A percentile compares a stretch with the other conserved stretches of the same genome.
Evolutionary conservation across 805 yeast species (phyloP).

Genomic region (Kurtzmaniella cleridarum): DNA sequence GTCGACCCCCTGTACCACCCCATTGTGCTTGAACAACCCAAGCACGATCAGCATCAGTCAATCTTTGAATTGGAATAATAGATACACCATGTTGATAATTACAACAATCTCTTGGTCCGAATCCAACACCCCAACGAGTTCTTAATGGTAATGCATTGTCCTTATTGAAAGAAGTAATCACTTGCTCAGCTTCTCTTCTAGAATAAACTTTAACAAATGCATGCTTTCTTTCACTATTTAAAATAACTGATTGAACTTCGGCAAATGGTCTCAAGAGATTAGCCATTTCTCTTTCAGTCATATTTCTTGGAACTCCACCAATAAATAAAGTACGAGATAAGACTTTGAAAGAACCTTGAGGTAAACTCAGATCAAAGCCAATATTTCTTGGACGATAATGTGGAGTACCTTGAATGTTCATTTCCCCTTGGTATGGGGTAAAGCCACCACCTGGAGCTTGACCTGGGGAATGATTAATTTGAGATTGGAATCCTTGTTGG

Average conservation of each 20-base stretch:
- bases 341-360: constrained; percentile 77
- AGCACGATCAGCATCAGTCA: constrained; percentile 89
- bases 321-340: constrained; percentile 86
- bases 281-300: constrained; percentile 71
- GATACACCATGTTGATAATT: constrained; percentile 89
- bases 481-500: constrained; percentile 23
- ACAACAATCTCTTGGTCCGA: constrained; percentile 97
- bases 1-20: constrained; percentile 95
- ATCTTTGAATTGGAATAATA: constrained; percentile 76
- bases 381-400: constrained; percentile 75
- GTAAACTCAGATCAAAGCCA: constrained; percentile 62
- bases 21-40: constrained; percentile 91
- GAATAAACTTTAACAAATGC: constrained; percentile 95
- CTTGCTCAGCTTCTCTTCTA: constrained; percentile 84
- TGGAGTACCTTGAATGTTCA: constrained; percentile 63
- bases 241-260: constrained; percentile 84
- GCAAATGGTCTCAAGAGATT: constrained; percentile 76
- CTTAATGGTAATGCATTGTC: constrained; percentile 63
- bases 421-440: constrained; percentile 44
- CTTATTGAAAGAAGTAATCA: constrained; percentile 65
- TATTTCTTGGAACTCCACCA: constrained; percentile 84
- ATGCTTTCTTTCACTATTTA: constrained; percentile 86
- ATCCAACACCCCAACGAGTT: constrained; percentile 98
- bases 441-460: constrained; percentile 4
- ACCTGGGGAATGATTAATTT: constrained; percentile 5